Evolutionary conservation across 2,329 filamentous ascomycete genomes (phyloP).

Genomic region (Metarhizium brunneum): DNA sequence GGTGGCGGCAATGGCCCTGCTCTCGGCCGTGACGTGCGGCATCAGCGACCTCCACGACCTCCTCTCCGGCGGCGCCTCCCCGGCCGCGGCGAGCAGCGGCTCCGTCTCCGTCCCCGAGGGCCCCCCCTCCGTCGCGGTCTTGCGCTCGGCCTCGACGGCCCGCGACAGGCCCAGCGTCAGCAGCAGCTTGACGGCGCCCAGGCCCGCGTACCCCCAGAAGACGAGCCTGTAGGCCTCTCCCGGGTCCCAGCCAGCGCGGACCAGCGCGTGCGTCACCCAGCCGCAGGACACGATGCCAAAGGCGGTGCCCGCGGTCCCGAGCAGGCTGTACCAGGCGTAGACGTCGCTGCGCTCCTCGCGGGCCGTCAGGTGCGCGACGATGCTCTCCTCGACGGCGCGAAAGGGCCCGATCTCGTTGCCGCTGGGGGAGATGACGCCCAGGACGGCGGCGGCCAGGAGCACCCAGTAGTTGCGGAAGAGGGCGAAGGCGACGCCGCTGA

Average conservation of each 20-base stretch:
- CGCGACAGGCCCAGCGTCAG: constrained; percentile 40
- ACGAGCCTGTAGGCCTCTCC: constrained; percentile 42
- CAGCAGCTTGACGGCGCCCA: constrained; percentile 48
- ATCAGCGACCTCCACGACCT: constrained; percentile 25
- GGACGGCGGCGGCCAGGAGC: constrained; percentile 44
- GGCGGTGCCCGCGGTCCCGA: constrained; percentile 51
- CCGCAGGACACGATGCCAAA: constrained; percentile 50
- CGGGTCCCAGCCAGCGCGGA: constrained; percentile 30
- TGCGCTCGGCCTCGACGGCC: constrained; percentile 30
- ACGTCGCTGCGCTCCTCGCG: constrained; percentile 40
- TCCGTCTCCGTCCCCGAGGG: constrained; percentile 6
- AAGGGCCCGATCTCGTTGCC: constrained; percentile 58
- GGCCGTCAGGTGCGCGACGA: constrained; percentile 45
- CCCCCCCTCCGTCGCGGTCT: background rate
- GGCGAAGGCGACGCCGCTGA: constrained; percentile 47
- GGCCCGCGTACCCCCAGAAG: constrained; percentile 46
- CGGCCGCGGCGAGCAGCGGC: background rate
- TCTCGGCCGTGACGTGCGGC: constrained; percentile 48
- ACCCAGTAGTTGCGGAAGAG: constrained; percentile 45
- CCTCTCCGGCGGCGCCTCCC: constrained; percentile 7
- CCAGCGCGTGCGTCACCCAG: constrained; percentile 45
- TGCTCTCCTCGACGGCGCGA: constrained; percentile 51
- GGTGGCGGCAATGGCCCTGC: constrained; percentile 43
- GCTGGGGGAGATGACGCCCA: constrained; percentile 56
- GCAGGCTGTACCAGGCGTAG: constrained; percentile 52